A percentile compares a stretch with the other conserved stretches of the same genome.
These are phyloP conservation scores for Xylariaceae sp. DNA, from an alignment of 2,329 filamentous ascomycete species.

Conservation along the genomic window DNA sequence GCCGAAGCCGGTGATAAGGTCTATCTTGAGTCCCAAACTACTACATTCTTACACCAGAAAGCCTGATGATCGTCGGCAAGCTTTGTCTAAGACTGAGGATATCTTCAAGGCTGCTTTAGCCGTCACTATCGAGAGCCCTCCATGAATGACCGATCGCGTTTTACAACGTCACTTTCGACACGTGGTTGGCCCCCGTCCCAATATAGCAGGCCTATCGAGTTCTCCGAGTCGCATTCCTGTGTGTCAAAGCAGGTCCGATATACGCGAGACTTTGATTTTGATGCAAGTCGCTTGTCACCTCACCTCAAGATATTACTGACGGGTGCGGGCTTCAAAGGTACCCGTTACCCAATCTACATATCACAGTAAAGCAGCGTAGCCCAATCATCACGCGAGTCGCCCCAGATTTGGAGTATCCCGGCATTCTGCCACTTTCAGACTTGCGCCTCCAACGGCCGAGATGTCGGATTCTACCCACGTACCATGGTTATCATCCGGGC, in stretches of 20 bases:
- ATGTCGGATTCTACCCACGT: too few relatives aligned
- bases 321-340: not conserved
- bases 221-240: not conserved
- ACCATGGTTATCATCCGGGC: not conserved
- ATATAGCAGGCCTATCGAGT: not conserved
- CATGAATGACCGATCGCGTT: not conserved
- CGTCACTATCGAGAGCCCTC: not conserved
- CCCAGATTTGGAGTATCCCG: too few relatives aligned
- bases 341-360: not conserved
- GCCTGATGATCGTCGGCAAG: not conserved
- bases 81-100: not conserved
- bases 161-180: not conserved
- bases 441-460: too few relatives aligned
- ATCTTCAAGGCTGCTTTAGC: slow-evolving; percentile 14
- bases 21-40: too few relatives aligned
- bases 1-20: slow-evolving; percentile 22
- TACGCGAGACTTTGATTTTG: slow-evolving; percentile 5
- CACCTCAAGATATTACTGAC: slow-evolving; percentile 5
- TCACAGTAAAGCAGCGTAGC: too few relatives aligned
- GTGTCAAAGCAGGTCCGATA: not conserved
- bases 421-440: too few relatives aligned
- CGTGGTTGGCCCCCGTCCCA: not conserved
- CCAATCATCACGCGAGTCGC: not conserved
- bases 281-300: not conserved
- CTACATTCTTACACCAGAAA: not conserved